phyloP scores from a whole-genome alignment of 306 rosid genomes.

The Pueraria montana region DNA sequence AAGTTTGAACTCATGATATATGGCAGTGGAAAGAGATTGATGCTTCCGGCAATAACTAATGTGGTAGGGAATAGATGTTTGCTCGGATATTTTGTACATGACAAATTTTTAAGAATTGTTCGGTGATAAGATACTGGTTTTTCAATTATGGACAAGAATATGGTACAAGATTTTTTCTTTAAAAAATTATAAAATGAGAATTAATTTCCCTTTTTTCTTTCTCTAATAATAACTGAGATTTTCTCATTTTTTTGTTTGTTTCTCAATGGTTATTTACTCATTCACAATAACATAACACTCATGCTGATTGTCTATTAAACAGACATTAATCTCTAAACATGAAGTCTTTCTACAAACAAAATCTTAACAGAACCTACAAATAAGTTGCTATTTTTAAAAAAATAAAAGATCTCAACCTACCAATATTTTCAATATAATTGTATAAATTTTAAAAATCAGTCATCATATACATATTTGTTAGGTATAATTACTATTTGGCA shows the following conservation, averaged over 20 bases:
- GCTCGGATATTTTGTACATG: conserved; percentile 5
- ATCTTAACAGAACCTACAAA: not conserved
- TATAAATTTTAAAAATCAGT: not conserved
- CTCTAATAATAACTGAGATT: not conserved
- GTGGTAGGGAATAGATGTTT: conserved; percentile 15
- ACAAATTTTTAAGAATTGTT: not conserved
- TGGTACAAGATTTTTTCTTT: not conserved
- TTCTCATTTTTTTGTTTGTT: not conserved
- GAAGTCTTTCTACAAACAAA: not conserved
- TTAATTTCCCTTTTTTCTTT: not conserved
- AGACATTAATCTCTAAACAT: not conserved
- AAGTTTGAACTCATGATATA: not conserved
- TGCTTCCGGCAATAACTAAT: conserved; percentile 33
- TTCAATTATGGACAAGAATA: not conserved
- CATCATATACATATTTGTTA: not conserved
- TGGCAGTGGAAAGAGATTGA: conserved; percentile 24
- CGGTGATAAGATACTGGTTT: not conserved
- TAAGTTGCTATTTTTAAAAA: not conserved
- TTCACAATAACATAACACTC: not conserved
- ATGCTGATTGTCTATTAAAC: not conserved
- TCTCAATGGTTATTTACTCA: not conserved
- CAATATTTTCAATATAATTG: not conserved
- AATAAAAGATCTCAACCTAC: not conserved
- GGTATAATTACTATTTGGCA: conserved; percentile 1
- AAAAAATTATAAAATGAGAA: not conserved